These are phyloP conservation scores for Bombardia bombarda DNA, from an alignment of 495 filamentous ascomycete genomes.

Conservation along the genomic window DNA sequence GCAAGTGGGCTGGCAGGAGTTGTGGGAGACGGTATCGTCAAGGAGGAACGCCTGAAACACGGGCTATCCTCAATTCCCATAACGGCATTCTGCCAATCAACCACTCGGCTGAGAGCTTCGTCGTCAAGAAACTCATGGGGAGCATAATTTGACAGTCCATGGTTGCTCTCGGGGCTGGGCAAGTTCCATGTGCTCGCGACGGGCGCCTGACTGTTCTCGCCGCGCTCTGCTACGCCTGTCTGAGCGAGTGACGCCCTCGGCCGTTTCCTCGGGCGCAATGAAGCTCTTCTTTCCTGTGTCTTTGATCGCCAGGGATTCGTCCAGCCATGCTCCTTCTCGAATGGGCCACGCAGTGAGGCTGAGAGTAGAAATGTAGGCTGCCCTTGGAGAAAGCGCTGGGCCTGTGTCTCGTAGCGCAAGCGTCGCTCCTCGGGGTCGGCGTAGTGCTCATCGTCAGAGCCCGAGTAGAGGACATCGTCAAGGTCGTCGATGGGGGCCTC, in stretches of 20 bases:
- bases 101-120: constrained; percentile 5
- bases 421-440: constrained; percentile 40
- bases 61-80: no score
- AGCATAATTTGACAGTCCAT: no score
- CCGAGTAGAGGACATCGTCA: constrained; percentile 38
- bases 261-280: neutral
- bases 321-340: constrained; percentile 49
- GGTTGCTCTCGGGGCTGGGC: constrained; percentile 20
- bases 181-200: constrained; percentile 19
- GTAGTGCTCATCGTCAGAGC: constrained; percentile 53
- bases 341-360: constrained; percentile 54
- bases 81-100: constrained; percentile 14
- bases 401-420: constrained; percentile 50
- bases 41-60: no score
- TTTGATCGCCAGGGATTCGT: constrained; percentile 51
- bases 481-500: constrained; percentile 27
- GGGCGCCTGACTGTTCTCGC: constrained; percentile 2
- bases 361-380: constrained; percentile 52
- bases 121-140: constrained; percentile 6
- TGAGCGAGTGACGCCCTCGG: neutral
- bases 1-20: no score
- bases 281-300: constrained; percentile 1
- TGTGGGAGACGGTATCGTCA: no score
- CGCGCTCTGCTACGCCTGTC: constrained; percentile 2
- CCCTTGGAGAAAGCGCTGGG: constrained; percentile 50